Conservation (phyloP, 163 green algal genomes). For the Scenedesmus sp. region DNA sequence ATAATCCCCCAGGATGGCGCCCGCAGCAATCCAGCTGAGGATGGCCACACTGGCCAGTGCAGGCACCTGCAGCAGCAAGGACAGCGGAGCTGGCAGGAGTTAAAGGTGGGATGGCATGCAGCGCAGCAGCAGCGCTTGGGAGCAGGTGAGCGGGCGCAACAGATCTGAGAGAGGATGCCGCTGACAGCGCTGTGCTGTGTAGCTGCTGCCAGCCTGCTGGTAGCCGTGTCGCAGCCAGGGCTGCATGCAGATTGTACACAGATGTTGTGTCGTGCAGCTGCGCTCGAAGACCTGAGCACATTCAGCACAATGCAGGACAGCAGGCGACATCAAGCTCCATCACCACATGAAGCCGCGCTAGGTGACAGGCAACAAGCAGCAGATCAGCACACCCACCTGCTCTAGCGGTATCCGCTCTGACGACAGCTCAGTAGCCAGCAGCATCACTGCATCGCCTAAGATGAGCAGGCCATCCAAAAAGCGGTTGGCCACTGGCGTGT, state of each 20-base stretch:
- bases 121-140: background rate
- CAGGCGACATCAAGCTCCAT: background rate
- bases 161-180: too few relatives aligned
- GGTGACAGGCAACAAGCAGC: background rate
- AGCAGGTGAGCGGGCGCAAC: background rate
- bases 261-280: background rate
- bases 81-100: background rate
- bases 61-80: slow-evolving; percentile 25
- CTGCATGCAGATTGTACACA: too few relatives aligned
- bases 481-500: slow-evolving; percentile 31
- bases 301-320: background rate
- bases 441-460: slow-evolving; percentile 63
- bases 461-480: slow-evolving; percentile 49
- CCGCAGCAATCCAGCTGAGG: slow-evolving; percentile 51
- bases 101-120: too few relatives aligned
- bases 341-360: background rate
- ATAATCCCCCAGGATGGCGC: slow-evolving; percentile 60
- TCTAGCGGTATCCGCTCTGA: slow-evolving; percentile 43
- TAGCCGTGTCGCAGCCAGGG: too few relatives aligned
- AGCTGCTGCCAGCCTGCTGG: too few relatives aligned
- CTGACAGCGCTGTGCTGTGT: too few relatives aligned
- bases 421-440: slow-evolving; percentile 61
- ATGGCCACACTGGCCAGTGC: slow-evolving; percentile 8
- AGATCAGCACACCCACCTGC: background rate
- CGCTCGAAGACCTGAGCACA: background rate